phyloP scores from a whole-genome alignment of 2,329 filamentous ascomycete species.

The Diaporthe batatas region DNA sequence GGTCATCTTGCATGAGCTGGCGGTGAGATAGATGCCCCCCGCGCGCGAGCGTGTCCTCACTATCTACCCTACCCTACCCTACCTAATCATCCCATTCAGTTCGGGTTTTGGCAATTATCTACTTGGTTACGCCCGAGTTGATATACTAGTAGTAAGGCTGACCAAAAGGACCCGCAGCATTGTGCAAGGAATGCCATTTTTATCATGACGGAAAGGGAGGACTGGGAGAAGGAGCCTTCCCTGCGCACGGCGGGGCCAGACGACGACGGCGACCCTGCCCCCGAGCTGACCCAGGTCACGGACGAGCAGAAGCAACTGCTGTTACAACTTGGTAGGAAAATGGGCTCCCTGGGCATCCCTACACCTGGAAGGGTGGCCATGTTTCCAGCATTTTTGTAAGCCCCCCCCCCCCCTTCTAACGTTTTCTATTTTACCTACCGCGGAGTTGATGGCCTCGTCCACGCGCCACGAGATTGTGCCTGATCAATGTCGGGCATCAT shows the following conservation, averaged over 20 bases:
- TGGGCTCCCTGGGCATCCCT: background rate
- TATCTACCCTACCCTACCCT: no score
- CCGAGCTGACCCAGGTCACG: background rate
- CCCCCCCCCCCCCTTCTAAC: no score
- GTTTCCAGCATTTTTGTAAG: constrained; percentile 1
- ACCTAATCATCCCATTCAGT: no score
- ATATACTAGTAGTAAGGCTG: background rate
- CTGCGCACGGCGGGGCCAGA: background rate
- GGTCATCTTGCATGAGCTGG: constrained; percentile 9
- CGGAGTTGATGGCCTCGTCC: background rate
- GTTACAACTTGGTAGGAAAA: background rate
- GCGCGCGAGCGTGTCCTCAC: no score
- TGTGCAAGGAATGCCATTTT: background rate
- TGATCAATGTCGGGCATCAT: background rate
- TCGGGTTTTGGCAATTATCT: no score
- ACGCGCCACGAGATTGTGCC: background rate
- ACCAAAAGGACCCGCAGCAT: background rate
- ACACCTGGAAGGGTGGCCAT: background rate
- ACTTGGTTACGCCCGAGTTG: no score
- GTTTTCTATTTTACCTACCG: fast-evolving
- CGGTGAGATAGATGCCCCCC: background rate
- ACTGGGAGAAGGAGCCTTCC: constrained; percentile 3
- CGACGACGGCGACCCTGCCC: background rate
- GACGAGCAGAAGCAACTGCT: background rate
- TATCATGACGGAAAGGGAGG: background rate